Evolutionary conservation across 305 asterid species (phyloP).

Genomic region (Withania somnifera): DNA sequence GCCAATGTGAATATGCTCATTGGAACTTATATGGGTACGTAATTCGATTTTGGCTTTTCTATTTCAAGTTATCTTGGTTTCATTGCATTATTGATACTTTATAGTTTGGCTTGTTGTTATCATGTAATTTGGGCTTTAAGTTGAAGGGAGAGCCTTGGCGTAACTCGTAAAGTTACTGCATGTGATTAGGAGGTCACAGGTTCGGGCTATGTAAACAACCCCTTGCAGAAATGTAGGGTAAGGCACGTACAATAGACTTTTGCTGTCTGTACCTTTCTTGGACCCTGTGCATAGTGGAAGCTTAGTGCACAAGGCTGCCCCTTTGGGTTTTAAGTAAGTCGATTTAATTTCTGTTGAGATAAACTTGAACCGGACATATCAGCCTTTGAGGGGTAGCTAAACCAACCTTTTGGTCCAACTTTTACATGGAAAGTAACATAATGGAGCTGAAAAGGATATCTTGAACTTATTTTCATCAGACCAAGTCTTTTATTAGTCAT

Average conservation of each 20-base stretch:
- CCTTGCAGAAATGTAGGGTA: no score
- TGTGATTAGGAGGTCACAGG: no score
- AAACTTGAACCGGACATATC: neutral
- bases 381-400: neutral
- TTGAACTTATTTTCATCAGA: neutral
- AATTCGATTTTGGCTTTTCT: neutral
- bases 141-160: no score
- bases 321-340: neutral
- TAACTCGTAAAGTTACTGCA: no score
- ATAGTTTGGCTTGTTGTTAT: neutral
- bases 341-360: neutral
- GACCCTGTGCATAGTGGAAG: no score
- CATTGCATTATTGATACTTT: neutral
- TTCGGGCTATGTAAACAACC: no score
- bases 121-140: no score
- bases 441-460: neutral
- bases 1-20: neutral
- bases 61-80: neutral
- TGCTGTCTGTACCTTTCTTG: no score
- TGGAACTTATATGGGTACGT: neutral
- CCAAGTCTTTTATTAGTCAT: neutral
- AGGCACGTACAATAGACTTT: no score
- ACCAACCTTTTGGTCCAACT: neutral
- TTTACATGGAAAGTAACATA: neutral
- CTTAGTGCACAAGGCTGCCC: no score